Conservation (phyloP, 345 rosid species). For the Lepidium sativum region DNA sequence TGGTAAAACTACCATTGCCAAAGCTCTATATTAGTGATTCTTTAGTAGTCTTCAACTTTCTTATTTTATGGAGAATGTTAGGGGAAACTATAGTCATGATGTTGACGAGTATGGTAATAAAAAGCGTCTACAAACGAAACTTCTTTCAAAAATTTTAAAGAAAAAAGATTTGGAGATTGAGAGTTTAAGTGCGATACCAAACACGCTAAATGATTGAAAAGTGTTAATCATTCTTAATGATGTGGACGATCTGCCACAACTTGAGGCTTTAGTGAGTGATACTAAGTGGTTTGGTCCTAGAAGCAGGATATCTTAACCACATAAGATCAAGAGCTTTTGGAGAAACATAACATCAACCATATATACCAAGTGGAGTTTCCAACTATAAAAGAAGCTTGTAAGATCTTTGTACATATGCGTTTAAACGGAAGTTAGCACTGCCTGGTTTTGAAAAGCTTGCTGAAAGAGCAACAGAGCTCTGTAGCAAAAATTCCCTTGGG, state of each 20-base stretch:
- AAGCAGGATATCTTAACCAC: background rate
- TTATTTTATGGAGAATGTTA: too few species aligned
- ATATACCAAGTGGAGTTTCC: background rate
- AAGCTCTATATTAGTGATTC: too few species aligned
- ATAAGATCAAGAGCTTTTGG: background rate
- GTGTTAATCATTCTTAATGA: constrained; percentile 16
- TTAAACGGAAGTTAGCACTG: background rate
- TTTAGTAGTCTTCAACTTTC: too few species aligned
- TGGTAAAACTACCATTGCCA: too few species aligned
- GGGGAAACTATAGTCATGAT: too few species aligned
- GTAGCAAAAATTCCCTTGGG: background rate
- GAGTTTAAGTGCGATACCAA: accelerated
- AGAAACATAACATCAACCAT: background rate
- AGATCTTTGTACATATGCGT: background rate
- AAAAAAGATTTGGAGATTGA: too few species aligned
- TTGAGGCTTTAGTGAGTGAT: background rate
- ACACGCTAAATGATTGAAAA: background rate
- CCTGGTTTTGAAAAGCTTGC: background rate
- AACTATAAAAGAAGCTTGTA: background rate
- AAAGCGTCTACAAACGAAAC: too few species aligned
- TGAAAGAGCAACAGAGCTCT: background rate
- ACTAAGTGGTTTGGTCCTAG: background rate
- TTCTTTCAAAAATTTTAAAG: too few species aligned
- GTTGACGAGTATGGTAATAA: too few species aligned
- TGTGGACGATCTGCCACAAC: background rate